Evolutionary conservation across 163 green algal species (phyloP).

Genomic region (Chloromonas sp.): DNA sequence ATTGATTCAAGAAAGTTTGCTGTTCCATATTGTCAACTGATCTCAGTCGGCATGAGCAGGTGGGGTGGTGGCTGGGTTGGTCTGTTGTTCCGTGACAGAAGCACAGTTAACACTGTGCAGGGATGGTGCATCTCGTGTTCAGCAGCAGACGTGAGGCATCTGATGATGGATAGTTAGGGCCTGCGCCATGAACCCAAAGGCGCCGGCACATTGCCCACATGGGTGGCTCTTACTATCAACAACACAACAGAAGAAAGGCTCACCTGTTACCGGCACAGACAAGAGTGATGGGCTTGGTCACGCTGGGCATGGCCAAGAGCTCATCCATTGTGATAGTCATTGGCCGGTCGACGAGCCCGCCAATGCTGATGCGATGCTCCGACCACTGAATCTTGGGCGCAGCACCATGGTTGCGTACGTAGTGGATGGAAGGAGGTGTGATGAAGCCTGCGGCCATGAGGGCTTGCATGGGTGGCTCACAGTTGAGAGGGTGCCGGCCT

Average conservation of each 20-base stretch:
- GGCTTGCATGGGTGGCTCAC: constrained; percentile 73
- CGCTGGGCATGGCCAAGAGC: constrained; percentile 61
- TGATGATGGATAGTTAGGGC: no score
- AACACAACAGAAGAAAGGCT: neutral
- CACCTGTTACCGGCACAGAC: constrained; percentile 62
- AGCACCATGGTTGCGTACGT: constrained; percentile 94
- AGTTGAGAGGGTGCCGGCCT: constrained; percentile 92
- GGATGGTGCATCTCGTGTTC: no score
- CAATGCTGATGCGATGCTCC: constrained; percentile 63
- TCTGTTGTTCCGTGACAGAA: no score
- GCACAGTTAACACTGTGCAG: no score
- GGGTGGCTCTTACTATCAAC: no score
- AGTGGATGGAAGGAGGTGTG: constrained; percentile 72
- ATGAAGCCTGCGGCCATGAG: constrained; percentile 73
- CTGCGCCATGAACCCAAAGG: no score
- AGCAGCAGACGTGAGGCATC: no score
- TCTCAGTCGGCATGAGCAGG: no score
- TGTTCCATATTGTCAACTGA: no score
- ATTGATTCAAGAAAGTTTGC: no score
- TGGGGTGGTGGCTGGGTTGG: no score
- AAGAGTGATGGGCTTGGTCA: constrained; percentile 76
- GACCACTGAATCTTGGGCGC: constrained; percentile 71
- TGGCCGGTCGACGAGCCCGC: constrained; percentile 70
- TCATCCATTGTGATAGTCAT: constrained; percentile 85
- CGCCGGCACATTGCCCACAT: no score